Evolutionary conservation across 306 rosid genomes (phyloP).

Genomic region (Prunus fruticosa): DNA sequence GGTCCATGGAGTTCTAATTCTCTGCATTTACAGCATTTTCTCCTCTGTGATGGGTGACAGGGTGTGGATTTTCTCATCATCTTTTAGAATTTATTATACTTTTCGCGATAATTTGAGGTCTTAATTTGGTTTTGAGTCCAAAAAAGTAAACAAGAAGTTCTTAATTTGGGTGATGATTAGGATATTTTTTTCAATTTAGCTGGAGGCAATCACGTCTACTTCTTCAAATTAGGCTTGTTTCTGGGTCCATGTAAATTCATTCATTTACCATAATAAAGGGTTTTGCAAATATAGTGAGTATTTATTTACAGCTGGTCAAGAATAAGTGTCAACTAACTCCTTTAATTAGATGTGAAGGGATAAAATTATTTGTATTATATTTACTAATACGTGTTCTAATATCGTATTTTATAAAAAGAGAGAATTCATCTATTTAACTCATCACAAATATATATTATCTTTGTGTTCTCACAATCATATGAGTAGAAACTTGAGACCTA

Average conservation of each 20-base stretch:
- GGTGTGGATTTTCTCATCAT: not conserved
- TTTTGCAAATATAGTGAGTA: not conserved
- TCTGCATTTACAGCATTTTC: conserved; percentile 3
- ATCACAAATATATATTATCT: too few species aligned
- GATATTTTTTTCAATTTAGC: not conserved
- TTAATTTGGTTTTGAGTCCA: not conserved
- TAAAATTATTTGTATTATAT: not conserved
- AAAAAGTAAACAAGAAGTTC: not conserved
- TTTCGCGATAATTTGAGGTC: not conserved
- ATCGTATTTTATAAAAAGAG: not conserved
- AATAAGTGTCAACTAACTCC: not conserved
- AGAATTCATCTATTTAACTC: not conserved
- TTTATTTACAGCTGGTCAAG: not conserved
- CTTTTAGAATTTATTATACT: not conserved
- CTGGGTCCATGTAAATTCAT: not conserved
- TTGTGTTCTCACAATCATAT: too few species aligned
- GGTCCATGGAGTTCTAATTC: conserved; percentile 21
- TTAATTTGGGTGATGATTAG: not conserved
- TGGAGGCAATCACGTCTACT: not conserved
- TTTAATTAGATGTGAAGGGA: not conserved
- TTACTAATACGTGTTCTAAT: not conserved
- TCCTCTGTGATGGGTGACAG: conserved; percentile 3
- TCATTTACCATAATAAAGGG: not conserved
- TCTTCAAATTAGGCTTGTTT: not conserved
- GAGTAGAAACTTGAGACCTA: too few species aligned